These are phyloP conservation scores for Penstemon davidsonii DNA, from an alignment of 257 asterid genomes.

Conservation along the genomic window DNA sequence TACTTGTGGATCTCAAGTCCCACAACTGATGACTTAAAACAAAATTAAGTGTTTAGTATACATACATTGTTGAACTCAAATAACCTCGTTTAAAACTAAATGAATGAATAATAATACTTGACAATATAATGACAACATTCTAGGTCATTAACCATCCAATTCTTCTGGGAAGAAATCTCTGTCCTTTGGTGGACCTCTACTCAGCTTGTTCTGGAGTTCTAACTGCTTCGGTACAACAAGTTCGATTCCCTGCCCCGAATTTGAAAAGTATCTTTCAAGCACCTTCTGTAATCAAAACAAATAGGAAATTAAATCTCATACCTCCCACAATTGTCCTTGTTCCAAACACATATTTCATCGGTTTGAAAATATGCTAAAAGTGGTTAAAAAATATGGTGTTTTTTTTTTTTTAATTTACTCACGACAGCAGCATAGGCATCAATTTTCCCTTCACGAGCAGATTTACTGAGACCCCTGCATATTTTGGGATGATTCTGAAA, in stretches of 20 bases:
- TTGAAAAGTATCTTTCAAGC: conserved; percentile 75
- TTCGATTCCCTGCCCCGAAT: conserved; percentile 60
- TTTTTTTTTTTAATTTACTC: conserved; percentile 8
- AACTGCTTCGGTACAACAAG: conserved; percentile 76
- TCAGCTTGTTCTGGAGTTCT: conserved; percentile 61
- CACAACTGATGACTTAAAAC: too few species aligned
- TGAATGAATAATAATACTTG: too few species aligned
- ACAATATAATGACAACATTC: too few species aligned
- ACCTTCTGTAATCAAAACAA: conserved; percentile 49
- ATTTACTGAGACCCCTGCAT: conserved; percentile 60
- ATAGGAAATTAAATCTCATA: background rate
- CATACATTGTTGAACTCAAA: too few species aligned
- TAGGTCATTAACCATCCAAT: conserved; percentile 7
- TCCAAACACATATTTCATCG: background rate
- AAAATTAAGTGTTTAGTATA: too few species aligned
- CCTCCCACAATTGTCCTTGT: background rate
- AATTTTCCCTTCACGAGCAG: conserved; percentile 51
- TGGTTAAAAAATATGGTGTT: background rate
- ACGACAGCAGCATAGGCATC: conserved; percentile 97
- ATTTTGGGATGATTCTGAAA: background rate
- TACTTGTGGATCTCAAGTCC: too few species aligned
- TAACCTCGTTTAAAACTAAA: too few species aligned
- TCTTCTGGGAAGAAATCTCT: conserved; percentile 45
- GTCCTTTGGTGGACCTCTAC: conserved; percentile 53
- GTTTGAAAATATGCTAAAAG: background rate